Base-by-base conservation (phyloP, 495 filamentous ascomycete species). In the Podospora australis region DNA sequence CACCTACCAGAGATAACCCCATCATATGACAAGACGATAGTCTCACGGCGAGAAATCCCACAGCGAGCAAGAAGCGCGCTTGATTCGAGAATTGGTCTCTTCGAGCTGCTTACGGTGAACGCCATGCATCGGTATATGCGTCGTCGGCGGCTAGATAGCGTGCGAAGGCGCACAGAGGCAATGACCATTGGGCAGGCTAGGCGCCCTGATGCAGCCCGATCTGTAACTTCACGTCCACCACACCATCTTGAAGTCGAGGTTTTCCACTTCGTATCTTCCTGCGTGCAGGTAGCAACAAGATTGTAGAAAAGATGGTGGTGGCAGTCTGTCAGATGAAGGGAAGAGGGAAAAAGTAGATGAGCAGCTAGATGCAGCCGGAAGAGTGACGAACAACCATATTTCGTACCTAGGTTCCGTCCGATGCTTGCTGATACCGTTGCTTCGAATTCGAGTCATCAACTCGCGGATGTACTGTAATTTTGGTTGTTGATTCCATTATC, bases 181-280 rank as follows among this genome's bases (percentile, higher is more conserved):
- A 16, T 5, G 13, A 21, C 20, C 21, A 60, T 60, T 54, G 57
- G 54, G 14, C 16, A 10, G n/a, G 26, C 38, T 60, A 57, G 57
- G 50, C 57, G 57, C 57, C 51, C 43, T 40, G 46, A 30, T 52
- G 57, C 54, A 57, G 54, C 47, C 41, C 29, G 35, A 40, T 24
- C 26, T 50, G 52, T 40, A 21, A 48, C 39, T 45, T 53, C 44
- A 50, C 52, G 43, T 17, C 26, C 48, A 43, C 17, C 39, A 28
- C 32, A 42, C 28, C 43, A 6, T 22, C 38, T 16, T 3, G n/a
- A 11, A n/a, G n/a, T n/a, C n/a, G n/a, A n/a, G n/a, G n/a, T n/a
- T n/a, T n/a, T n/a, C n/a, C n/a, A n/a, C n/a, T n/a, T n/a, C n/a
- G n/a, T n/a, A n/a, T n/a, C n/a, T n/a, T n/a, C n/a, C n/a, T n/a